Evolutionary conservation across 805 yeast genomes (phyloP).

Genomic region (Candida maris): DNA sequence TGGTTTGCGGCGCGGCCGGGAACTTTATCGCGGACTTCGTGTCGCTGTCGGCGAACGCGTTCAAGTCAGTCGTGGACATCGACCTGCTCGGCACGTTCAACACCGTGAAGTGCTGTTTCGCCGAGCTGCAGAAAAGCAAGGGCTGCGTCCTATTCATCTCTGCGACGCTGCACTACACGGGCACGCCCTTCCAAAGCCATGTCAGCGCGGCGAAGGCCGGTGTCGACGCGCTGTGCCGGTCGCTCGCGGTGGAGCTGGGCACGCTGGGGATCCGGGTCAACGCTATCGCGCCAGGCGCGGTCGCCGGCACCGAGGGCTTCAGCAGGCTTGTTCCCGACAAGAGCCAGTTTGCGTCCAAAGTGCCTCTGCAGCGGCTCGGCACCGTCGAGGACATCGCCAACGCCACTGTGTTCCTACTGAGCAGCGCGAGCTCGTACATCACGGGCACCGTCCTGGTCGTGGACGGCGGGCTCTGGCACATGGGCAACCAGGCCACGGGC

Average conservation of each 20-base stretch:
- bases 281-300: conserved; percentile 89
- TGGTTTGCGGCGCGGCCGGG: conserved; percentile 96
- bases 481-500: conserved; percentile 42
- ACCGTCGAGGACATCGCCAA: conserved; percentile 78
- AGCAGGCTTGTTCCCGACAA: conserved; percentile 52
- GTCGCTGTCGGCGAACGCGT: conserved; percentile 78
- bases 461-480: conserved; percentile 91
- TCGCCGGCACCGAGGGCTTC: conserved; percentile 83
- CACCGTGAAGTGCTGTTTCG: conserved; percentile 78
- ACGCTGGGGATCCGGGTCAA: conserved; percentile 83
- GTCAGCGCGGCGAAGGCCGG: conserved; percentile 97
- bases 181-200: conserved; percentile 84
- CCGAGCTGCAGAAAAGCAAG: conserved; percentile 57
- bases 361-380: conserved; percentile 71
- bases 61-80: conserved; percentile 80
- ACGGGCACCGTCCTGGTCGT: conserved; percentile 78
- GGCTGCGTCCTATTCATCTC: conserved; percentile 78
- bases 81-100: conserved; percentile 88
- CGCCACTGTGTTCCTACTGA: conserved; percentile 77
- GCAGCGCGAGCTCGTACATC: conserved; percentile 75
- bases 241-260: conserved; percentile 87
- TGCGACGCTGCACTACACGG: conserved; percentile 87
- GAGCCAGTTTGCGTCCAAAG: conserved; percentile 38
- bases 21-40: conserved; percentile 81
- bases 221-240: conserved; percentile 79